phyloP scores from a whole-genome alignment of 2,329 filamentous ascomycete genomes.

The Arthroderma sp. region DNA sequence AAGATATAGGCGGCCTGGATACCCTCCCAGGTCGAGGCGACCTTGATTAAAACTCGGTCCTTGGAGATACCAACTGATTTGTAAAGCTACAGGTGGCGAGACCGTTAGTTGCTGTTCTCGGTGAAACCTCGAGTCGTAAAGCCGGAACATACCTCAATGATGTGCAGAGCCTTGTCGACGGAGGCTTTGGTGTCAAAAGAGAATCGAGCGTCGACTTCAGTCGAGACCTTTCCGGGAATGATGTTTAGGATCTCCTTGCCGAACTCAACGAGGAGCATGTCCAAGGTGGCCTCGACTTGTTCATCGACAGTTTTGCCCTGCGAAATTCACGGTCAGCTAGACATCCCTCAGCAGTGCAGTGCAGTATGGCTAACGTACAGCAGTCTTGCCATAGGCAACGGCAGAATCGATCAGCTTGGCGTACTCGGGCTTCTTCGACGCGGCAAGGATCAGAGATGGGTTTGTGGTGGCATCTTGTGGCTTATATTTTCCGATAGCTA shows the following conservation, averaged over 20 bases:
- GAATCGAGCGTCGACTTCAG: conserved; percentile 90
- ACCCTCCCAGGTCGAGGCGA: conserved; percentile 98
- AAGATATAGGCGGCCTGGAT: conserved; percentile 98
- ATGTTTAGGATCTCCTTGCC: conserved; percentile 95
- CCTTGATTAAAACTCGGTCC: conserved; percentile 94
- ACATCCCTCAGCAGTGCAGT: not conserved
- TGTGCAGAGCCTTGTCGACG: conserved; percentile 88
- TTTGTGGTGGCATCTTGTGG: conserved; percentile 99
- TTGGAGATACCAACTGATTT: conserved; percentile 81
- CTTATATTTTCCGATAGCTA: conserved; percentile 98
- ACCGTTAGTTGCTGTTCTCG: not conserved
- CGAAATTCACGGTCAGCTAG: not conserved
- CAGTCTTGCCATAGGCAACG: conserved; percentile 70
- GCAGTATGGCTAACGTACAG: conserved; percentile 34
- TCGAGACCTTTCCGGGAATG: conserved; percentile 96
- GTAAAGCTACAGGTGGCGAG: conserved; percentile 57
- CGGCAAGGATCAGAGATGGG: conserved; percentile 94
- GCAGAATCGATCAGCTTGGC: conserved; percentile 79
- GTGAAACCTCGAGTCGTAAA: not conserved
- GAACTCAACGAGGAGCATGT: conserved; percentile 93
- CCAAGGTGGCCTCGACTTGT: conserved; percentile 80
- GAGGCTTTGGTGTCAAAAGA: conserved; percentile 91
- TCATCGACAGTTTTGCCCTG: conserved; percentile 53
- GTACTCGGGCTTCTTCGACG: conserved; percentile 96
- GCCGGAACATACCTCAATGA: conserved; percentile 63